Conservation (phyloP, 805 yeast genomes). For the Brettanomyces nanus region DNA sequence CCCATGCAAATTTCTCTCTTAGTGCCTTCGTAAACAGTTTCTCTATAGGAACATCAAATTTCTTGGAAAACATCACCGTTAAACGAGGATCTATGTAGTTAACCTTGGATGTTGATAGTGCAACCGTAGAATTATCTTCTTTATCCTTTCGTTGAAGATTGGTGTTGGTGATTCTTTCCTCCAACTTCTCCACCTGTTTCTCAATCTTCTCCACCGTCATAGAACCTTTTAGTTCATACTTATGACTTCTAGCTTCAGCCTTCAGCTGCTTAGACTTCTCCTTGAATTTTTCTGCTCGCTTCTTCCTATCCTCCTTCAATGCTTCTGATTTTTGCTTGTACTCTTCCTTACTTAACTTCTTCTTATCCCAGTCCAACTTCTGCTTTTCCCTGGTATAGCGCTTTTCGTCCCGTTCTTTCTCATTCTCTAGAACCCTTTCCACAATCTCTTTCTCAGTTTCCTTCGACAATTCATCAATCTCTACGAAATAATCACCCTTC, state of each 20-base stretch:
- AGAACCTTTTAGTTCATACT: conserved; percentile 47
- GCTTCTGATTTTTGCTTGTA: conserved; percentile 41
- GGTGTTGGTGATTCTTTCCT: conserved; percentile 60
- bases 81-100: conserved; percentile 93
- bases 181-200: conserved; percentile 62
- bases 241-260: conserved; percentile 51
- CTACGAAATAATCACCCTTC: conserved; percentile 54
- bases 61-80: conserved; percentile 82
- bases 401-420: conserved; percentile 52
- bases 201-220: conserved; percentile 59
- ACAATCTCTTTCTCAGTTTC: conserved; percentile 59
- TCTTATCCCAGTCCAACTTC: conserved; percentile 53
- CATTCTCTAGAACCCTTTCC: conserved; percentile 51
- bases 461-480: conserved; percentile 54
- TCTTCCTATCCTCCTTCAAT: conserved; percentile 46
- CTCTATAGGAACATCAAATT: conserved; percentile 82
- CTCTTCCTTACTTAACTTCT: conserved; percentile 43
- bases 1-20: conserved; percentile 93
- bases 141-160: conserved; percentile 77
- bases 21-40: conserved; percentile 85
- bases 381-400: conserved; percentile 74
- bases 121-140: conserved; percentile 90
- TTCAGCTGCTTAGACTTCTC: conserved; percentile 43
- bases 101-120: conserved; percentile 86
- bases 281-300: conserved; percentile 46